Percentiles rank a stretch among this genome's conserved stretches.
Evolutionary conservation across 2,329 filamentous ascomycete species (phyloP).

Genomic region (Metarhizium sp.): DNA sequence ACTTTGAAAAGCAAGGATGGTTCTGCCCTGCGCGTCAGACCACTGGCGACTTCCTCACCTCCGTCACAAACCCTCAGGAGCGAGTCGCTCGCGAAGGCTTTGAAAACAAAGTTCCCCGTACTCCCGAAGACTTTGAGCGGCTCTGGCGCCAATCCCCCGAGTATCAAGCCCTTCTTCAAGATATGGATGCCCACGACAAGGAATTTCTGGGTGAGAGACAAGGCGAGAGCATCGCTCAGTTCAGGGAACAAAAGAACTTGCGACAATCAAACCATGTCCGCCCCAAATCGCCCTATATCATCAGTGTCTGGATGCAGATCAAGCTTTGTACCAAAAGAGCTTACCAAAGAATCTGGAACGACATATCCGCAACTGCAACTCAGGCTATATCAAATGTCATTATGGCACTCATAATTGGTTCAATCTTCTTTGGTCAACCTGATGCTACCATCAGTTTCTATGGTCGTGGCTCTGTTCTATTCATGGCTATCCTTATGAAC

Average conservation of each 20-base stretch:
- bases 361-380: conserved; percentile 37
- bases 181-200: conserved; percentile 41
- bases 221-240: conserved; percentile 25
- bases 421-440: conserved; percentile 46
- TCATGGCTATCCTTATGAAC: conserved; percentile 52
- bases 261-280: conserved; percentile 44
- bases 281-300: conserved; percentile 46
- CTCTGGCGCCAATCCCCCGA: conserved; percentile 37
- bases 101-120: conserved; percentile 54
- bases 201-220: conserved; percentile 33
- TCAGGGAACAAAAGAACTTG: conserved; percentile 38
- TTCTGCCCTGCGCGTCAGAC: conserved; percentile 57
- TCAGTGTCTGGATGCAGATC: conserved; percentile 46
- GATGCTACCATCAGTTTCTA: conserved; percentile 42
- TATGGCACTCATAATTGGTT: conserved; percentile 52
- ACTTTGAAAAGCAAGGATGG: conserved; percentile 63
- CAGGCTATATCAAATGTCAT: conserved; percentile 38
- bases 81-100: conserved; percentile 46
- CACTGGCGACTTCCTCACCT: conserved; percentile 60
- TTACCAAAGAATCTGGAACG: conserved; percentile 42
- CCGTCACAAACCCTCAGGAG: conserved; percentile 56
- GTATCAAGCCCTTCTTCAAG: conserved; percentile 28
- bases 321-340: conserved; percentile 39
- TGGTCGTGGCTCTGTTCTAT: conserved; percentile 45
- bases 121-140: conserved; percentile 57